A percentile compares a stretch with the other conserved stretches of the same genome.
phyloP scores from a whole-genome alignment of 805 yeast species.

The Candida koratica region DNA sequence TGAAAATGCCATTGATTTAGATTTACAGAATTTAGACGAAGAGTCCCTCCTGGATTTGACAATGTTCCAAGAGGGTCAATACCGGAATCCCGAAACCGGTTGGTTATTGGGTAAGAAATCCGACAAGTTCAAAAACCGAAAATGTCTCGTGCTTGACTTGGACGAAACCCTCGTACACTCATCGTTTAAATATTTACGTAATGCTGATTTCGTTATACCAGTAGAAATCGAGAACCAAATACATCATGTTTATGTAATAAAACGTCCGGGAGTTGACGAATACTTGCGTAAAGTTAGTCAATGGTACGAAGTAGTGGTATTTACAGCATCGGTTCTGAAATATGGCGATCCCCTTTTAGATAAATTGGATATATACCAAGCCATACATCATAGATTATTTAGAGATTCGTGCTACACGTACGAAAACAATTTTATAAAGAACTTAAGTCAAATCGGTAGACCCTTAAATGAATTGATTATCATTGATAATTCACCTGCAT shows the following conservation, averaged over 20 bases:
- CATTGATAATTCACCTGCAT: constrained; percentile 95
- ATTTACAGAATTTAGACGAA: constrained; percentile 18
- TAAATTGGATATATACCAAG: constrained; percentile 69
- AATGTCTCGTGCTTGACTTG: constrained; percentile 85
- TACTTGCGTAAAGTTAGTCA: constrained; percentile 80
- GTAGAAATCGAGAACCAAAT: constrained; percentile 91
- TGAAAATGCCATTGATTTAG: constrained; percentile 18
- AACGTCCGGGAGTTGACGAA: constrained; percentile 97
- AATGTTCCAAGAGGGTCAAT: constrained; percentile 68
- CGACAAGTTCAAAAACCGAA: constrained; percentile 52
- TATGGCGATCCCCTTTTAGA: constrained; percentile 95
- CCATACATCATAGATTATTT: constrained; percentile 86
- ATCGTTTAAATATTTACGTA: constrained; percentile 83
- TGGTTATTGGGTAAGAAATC: constrained; percentile 59
- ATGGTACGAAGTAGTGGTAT: constrained; percentile 90
- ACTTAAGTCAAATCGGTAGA: constrained; percentile 89
- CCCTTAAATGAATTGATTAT: constrained; percentile 83
- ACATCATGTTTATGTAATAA: constrained; percentile 93
- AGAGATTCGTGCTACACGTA: constrained; percentile 92
- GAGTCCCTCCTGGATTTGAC: constrained; percentile 51
- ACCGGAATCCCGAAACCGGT: constrained; percentile 57
- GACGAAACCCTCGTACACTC: constrained; percentile 97
- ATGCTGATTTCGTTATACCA: constrained; percentile 95
- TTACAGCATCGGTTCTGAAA: constrained; percentile 92
- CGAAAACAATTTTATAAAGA: constrained; percentile 93